A percentile compares a stretch with the other conserved stretches of the same genome.
Evolutionary conservation across 257 asterid genomes (phyloP).

Genomic region (Solanum tacnaense): DNA sequence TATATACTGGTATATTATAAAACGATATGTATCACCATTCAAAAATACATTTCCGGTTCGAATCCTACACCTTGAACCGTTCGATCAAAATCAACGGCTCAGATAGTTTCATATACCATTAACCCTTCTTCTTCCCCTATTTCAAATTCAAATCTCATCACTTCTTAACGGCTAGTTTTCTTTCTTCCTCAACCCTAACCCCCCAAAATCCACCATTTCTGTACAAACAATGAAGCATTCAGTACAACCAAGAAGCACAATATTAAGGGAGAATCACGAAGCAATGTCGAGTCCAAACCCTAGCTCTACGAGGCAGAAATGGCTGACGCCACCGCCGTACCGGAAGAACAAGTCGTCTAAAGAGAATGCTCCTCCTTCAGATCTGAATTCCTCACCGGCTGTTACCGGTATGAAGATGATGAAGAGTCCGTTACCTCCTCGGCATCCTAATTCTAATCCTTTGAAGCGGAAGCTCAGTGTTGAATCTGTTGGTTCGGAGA

Average conservation of each 20-base stretch:
- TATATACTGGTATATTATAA: no score
- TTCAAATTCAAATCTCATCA: conserved; percentile 1
- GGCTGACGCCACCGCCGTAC: conserved; percentile 26
- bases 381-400: conserved; percentile 16
- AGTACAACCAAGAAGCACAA: conserved; percentile 44
- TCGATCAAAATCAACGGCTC: neutral
- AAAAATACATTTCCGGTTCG: neutral
- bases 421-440: conserved; percentile 83
- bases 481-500: conserved; percentile 43
- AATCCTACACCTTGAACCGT: neutral
- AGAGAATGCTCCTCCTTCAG: conserved; percentile 71
- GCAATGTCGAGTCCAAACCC: conserved; percentile 45
- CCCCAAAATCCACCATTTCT: neutral
- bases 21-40: neutral
- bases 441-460: conserved; percentile 40
- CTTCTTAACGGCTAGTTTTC: neutral
- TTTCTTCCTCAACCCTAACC: neutral
- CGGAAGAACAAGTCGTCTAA: conserved; percentile 57
- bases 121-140: neutral
- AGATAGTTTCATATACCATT: neutral
- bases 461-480: conserved; percentile 75
- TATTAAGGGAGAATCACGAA: conserved; percentile 46
- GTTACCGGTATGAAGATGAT: conserved; percentile 21
- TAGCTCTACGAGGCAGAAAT: conserved; percentile 18
- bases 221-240: conserved; percentile 32